These are phyloP conservation scores for Chlamydomonas urium DNA, from an alignment of 139 green algal genomes.

Conservation along the genomic window DNA sequence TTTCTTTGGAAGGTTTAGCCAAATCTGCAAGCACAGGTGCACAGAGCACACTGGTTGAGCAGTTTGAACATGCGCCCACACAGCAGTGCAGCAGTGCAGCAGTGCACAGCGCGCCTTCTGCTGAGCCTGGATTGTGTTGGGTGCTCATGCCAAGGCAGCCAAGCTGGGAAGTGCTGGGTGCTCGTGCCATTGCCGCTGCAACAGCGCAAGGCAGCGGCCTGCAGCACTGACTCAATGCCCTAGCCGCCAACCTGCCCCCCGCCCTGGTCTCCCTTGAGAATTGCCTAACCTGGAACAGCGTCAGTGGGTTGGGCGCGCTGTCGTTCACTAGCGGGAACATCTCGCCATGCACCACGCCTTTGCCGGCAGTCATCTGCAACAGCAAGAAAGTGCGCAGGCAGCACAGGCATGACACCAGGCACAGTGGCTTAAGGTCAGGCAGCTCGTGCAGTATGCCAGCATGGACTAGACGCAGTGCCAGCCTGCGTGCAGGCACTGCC, in stretches of 20 bases:
- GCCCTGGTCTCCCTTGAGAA: background rate
- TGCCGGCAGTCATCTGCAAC: conserved; percentile 7
- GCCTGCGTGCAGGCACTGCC: no score
- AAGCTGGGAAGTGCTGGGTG: background rate
- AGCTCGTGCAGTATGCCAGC: no score
- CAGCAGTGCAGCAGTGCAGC: background rate
- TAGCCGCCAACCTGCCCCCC: background rate
- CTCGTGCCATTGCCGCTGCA: background rate
- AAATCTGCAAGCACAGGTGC: conserved; percentile 2
- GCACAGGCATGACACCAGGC: no score
- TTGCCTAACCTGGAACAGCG: background rate
- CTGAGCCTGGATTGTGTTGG: no score
- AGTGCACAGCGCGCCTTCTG: background rate
- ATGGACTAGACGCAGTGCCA: no score
- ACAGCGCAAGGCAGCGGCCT: background rate
- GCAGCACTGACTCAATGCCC: background rate
- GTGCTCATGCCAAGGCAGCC: background rate
- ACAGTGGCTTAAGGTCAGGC: no score
- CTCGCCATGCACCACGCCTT: conserved; percentile 1
- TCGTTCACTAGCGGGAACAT: conserved; percentile 4
- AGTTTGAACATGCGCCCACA: background rate
- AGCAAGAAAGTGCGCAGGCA: no score
- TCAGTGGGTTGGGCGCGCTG: background rate
- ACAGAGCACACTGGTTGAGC: background rate
- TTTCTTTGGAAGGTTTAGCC: conserved; percentile 1